Base-by-base conservation (phyloP, 805 yeast species). In the Candida verbasci region DNA sequence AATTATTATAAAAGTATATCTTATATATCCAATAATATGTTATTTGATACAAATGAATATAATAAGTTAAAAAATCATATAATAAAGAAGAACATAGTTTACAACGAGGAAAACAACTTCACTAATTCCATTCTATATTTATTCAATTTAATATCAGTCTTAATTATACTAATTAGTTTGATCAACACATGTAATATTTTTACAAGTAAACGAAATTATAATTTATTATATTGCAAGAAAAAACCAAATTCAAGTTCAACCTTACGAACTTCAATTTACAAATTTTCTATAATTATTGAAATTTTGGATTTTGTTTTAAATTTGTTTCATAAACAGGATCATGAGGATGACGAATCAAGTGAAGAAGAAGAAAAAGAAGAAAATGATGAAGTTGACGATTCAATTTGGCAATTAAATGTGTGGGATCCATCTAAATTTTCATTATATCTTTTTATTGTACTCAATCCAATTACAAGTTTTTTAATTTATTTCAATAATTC, bases 391-490 rank as follows among this genome's bases (percentile, higher is more conserved):
- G 44, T 43, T 34, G 56, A 55, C 5, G 34, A 62, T 21, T 34
- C 60, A 15, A 68, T 70, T 23, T 82, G 82, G 76, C 72, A 75
- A 39, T 53, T 84, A 28, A 60, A 58, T 14, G 72, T 82, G 34
- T 84, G 94, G 94, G 64, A 67, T 29, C 91, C 91, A 0, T 70
- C 82, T 0, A 65, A 65, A 43, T 79, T 81, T 51, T 68, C 68
- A 22, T 60, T 82, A 5, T 58, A 64, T 32, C 46, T 82, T 2
- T 66, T 74, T 20, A 62, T 75, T 2, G 55, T 74, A 1, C 78
- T 78, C 43, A 78, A 86, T 6, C 93, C 94, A 0, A 50, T 78
- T 8, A 72, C 69, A 32, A 44, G 76, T 7, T 36, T 68, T 3
- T 56, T 72, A 1, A 58, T 70, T n/a, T 55, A 77, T 37, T 57